Evolutionary conservation across 495 filamentous ascomycete genomes (phyloP).

Genomic region (Penicillium longicatenatum): DNA sequence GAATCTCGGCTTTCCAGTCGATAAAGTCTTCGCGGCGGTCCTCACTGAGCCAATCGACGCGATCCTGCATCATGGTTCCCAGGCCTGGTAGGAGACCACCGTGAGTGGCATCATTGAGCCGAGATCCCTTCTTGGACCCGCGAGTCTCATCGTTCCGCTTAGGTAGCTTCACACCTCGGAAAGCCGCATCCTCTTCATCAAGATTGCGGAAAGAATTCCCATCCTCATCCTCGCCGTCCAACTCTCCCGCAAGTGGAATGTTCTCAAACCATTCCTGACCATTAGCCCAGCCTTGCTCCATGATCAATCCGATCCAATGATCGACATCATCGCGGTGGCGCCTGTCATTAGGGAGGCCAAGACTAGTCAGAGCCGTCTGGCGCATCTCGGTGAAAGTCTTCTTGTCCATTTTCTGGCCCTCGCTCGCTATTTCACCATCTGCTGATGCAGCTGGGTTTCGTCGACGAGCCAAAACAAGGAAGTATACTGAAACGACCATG

Average conservation of each 20-base stretch:
- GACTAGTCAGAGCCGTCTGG: conserved; percentile 44
- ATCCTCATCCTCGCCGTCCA: conserved; percentile 43
- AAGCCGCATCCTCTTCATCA: conserved; percentile 35
- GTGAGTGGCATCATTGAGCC: conserved; percentile 20
- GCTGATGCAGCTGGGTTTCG: conserved; percentile 31
- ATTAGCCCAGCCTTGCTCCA: conserved; percentile 61
- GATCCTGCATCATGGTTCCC: conserved; percentile 84
- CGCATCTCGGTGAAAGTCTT: conserved; percentile 53
- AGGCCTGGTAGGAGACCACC: conserved; percentile 54
- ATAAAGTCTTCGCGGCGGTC: conserved; percentile 65
- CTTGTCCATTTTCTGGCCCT: conserved; percentile 46
- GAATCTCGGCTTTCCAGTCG: conserved; percentile 70
- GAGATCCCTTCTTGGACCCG: conserved; percentile 1
- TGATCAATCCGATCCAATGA: conserved; percentile 57
- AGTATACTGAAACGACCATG: conserved; percentile 66
- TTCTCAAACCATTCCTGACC: conserved; percentile 68
- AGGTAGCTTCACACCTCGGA: conserved; percentile 23
- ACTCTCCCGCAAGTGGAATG: conserved; percentile 44
- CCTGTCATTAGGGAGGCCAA: conserved; percentile 39
- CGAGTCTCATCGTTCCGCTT: conserved; percentile 24
- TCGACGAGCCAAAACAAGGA: conserved; percentile 56
- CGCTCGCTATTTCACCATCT: conserved; percentile 18
- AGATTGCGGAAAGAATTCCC: conserved; percentile 39
- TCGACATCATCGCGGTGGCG: conserved; percentile 58
- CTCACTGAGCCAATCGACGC: conserved; percentile 78